phyloP scores from a whole-genome alignment of 371 early-diverging fungal genomes.

The Sporodiniella umbellata region DNA sequence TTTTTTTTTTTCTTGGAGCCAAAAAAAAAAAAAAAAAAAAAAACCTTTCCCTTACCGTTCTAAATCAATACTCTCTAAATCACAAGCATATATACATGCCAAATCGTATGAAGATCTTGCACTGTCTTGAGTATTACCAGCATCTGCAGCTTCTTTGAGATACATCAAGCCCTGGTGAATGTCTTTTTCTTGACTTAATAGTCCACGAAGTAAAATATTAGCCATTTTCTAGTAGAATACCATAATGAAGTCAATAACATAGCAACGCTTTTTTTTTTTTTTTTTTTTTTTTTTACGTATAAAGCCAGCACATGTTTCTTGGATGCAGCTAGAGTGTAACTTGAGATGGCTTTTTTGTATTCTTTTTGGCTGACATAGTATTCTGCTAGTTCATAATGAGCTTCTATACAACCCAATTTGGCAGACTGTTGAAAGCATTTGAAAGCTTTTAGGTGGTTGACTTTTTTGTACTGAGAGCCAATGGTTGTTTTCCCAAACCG shows the following conservation, averaged over 20 bases:
- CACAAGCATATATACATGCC: slow-evolving; percentile 34
- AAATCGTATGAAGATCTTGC: slow-evolving; percentile 38
- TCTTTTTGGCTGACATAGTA: slow-evolving; percentile 59
- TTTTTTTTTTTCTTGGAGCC: not conserved
- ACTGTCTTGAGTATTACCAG: slow-evolving; percentile 13
- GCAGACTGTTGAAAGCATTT: slow-evolving; percentile 43
- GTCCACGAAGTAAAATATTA: slow-evolving; percentile 27
- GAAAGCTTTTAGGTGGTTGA: slow-evolving; percentile 29
- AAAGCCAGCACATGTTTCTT: slow-evolving; percentile 67
- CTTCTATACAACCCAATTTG: slow-evolving; percentile 29
- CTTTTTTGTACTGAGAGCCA: slow-evolving; percentile 18
- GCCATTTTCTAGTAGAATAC: slow-evolving; percentile 40
- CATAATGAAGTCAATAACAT: no score
- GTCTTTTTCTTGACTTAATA: slow-evolving; percentile 26
- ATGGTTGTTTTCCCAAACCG: slow-evolving; percentile 31
- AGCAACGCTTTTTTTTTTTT: not conserved
- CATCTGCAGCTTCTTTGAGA: slow-evolving; percentile 35
- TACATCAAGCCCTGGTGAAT: slow-evolving; percentile 23
- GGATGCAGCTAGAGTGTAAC: slow-evolving; percentile 74
- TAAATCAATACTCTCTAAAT: slow-evolving; percentile 25
- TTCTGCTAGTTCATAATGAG: slow-evolving; percentile 33
- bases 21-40: no score
- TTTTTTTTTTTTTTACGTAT: slow-evolving; percentile 47
- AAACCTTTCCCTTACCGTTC: slow-evolving; percentile 29
- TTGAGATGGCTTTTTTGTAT: slow-evolving; percentile 61